Conservation (phyloP, 129 eudicot genomes). For the Apium graveolens region DNA sequence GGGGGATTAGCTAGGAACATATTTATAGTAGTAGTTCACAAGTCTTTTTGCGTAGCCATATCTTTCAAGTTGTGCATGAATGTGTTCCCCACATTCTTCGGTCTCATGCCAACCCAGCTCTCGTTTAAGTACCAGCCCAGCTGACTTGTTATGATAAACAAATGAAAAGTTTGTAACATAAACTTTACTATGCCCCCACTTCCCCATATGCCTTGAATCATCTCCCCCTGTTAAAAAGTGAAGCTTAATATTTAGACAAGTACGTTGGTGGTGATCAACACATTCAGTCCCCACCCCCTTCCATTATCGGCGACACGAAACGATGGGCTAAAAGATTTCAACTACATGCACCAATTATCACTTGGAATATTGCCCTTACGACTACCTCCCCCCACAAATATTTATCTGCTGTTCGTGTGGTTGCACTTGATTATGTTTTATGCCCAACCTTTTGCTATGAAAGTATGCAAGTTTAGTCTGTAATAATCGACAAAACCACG, state of each 20-base stretch:
- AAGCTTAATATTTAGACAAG: slow-evolving; percentile 1
- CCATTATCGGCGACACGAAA: slow-evolving; percentile 36
- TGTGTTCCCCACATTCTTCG: slow-evolving; percentile 47
- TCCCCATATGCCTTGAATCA: neutral
- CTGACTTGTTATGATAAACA: slow-evolving; percentile 15
- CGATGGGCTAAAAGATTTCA: slow-evolving; percentile 60
- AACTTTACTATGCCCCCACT: neutral
- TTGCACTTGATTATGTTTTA: neutral
- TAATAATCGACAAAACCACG: too few species aligned
- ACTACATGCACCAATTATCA: slow-evolving; percentile 32
- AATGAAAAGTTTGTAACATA: slow-evolving; percentile 15
- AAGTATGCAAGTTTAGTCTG: neutral
- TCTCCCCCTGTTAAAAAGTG: neutral
- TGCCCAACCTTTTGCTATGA: neutral
- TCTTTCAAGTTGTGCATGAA: slow-evolving; percentile 41
- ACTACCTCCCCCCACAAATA: neutral
- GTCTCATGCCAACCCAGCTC: slow-evolving; percentile 16
- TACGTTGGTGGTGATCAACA: slow-evolving; percentile 20
- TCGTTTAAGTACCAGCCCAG: neutral
- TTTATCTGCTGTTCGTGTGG: neutral
- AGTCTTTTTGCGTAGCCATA: slow-evolving; percentile 8
- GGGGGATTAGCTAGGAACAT: neutral
- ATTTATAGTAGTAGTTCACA: neutral
- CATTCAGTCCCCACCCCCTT: slow-evolving; percentile 32
- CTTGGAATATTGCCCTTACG: slow-evolving; percentile 11